Conservation (phyloP, 441 rosid species). For the Aleurites moluccanus region DNA sequence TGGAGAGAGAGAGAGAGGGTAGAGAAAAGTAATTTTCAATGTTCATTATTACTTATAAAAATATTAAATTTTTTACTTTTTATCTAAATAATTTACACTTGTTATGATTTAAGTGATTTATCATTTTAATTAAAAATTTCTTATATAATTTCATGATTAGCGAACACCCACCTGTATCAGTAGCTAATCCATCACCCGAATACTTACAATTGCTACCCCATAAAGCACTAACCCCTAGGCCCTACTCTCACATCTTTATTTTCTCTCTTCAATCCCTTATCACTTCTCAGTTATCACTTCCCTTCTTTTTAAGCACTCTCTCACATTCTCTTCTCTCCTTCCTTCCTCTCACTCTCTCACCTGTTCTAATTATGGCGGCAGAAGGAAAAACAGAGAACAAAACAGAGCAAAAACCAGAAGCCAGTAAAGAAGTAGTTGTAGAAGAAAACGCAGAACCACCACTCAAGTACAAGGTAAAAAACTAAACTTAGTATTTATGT, state of each 20-base stretch:
- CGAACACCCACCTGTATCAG: too few relatives aligned
- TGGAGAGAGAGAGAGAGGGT: too few relatives aligned
- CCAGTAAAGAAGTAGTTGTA: conserved; percentile 24
- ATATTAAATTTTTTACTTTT: too few relatives aligned
- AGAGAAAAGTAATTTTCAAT: too few relatives aligned
- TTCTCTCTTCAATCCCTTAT: background rate
- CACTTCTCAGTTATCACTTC: background rate
- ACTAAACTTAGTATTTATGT: background rate
- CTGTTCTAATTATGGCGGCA: conserved; percentile 33
- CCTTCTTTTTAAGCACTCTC: conserved; percentile 1
- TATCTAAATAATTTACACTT: too few relatives aligned
- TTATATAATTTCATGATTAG: too few relatives aligned
- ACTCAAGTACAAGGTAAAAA: conserved; percentile 54
- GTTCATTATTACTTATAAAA: too few relatives aligned
- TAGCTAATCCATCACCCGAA: background rate
- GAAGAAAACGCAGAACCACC: conserved; percentile 37
- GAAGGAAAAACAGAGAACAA: conserved; percentile 29
- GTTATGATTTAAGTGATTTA: too few relatives aligned
- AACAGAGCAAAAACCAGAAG: conserved; percentile 31
- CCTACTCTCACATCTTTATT: conserved; percentile 5
- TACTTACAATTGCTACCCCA: conserved; percentile 21
- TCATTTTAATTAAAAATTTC: too few relatives aligned
- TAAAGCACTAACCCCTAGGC: conserved; percentile 29
- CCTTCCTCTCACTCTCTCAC: background rate
- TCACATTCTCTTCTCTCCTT: background rate